phyloP scores from a whole-genome alignment of 208 protist genomes.

The Trypanosoma rangeli region DNA sequence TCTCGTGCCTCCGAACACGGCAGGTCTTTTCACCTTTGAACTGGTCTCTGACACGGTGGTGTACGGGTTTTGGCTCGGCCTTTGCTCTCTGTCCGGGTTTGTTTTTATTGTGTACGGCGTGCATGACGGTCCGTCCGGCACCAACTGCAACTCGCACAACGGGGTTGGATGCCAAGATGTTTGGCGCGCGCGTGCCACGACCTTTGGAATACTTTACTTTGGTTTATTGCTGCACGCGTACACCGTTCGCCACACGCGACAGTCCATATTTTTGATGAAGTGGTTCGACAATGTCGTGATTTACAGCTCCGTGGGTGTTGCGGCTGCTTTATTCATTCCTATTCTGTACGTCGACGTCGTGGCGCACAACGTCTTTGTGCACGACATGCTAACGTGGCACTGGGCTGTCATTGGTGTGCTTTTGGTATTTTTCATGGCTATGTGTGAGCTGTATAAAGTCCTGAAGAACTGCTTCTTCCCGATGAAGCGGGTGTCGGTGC shows the following conservation, averaged over 20 bases:
- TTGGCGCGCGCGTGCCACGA: slow-evolving; percentile 75
- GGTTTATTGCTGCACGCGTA: slow-evolving; percentile 89
- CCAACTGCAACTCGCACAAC: slow-evolving; percentile 60
- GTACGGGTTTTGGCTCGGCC: slow-evolving; percentile 85
- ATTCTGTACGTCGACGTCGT: slow-evolving; percentile 81
- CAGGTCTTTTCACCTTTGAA: slow-evolving; percentile 81
- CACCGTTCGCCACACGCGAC: slow-evolving; percentile 79
- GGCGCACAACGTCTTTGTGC: slow-evolving; percentile 70
- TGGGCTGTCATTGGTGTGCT: slow-evolving; percentile 69
- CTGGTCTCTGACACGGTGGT: slow-evolving; percentile 77
- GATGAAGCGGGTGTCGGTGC: slow-evolving; percentile 36
- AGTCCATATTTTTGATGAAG: slow-evolving; percentile 81
- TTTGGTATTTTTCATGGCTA: slow-evolving; percentile 52
- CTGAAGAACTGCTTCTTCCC: slow-evolving; percentile 86
- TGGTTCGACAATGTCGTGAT: slow-evolving; percentile 89
- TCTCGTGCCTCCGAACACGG: slow-evolving; percentile 73
- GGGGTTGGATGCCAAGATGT: slow-evolving; percentile 54
- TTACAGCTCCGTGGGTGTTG: slow-evolving; percentile 56
- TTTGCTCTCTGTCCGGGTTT: slow-evolving; percentile 58
- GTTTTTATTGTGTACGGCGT: slow-evolving; percentile 71
- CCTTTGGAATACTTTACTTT: slow-evolving; percentile 86
- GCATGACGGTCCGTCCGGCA: slow-evolving; percentile 45
- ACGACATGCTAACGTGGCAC: slow-evolving; percentile 85
- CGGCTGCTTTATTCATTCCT: slow-evolving; percentile 56
- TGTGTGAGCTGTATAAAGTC: slow-evolving; percentile 81